Evolutionary conservation across 805 yeast genomes (phyloP).

Genomic region (Candida tibetensis): DNA sequence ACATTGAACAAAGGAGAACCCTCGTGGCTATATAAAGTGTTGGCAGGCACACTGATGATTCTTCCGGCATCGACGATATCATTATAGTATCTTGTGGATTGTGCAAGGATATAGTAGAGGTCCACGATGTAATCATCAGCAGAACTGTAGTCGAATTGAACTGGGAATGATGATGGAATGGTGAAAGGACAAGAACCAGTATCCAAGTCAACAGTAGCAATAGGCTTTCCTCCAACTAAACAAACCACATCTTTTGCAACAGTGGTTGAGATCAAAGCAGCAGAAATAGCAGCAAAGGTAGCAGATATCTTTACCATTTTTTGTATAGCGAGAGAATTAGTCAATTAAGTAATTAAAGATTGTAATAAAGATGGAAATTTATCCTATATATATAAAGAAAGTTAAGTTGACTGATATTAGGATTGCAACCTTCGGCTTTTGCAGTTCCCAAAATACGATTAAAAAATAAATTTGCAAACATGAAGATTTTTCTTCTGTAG

Average conservation of each 20-base stretch:
- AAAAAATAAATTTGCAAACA: not conserved
- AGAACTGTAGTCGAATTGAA: constrained; percentile 23
- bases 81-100: constrained; percentile 26
- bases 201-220: constrained; percentile 38
- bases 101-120: constrained; percentile 33
- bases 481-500: not conserved
- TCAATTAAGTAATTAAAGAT: not conserved
- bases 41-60: constrained; percentile 33
- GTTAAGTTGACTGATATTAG: too few relatives aligned
- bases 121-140: constrained; percentile 31
- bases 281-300: constrained; percentile 19
- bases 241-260: constrained; percentile 37
- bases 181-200: constrained; percentile 40
- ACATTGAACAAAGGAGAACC: constrained; percentile 28
- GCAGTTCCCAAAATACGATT: not conserved
- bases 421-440: not conserved
- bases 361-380: not conserved
- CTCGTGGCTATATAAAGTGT: constrained; percentile 21
- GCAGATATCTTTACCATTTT: constrained; percentile 15
- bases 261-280: constrained; percentile 21
- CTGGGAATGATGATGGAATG: constrained; percentile 28
- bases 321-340: constrained; percentile 7
- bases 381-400: constrained; percentile 1
- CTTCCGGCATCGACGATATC: constrained; percentile 36
- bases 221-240: constrained; percentile 30